Evolutionary conservation across 2,329 filamentous ascomycete species (phyloP).

Genomic region (Calonectria hongkongensis): DNA sequence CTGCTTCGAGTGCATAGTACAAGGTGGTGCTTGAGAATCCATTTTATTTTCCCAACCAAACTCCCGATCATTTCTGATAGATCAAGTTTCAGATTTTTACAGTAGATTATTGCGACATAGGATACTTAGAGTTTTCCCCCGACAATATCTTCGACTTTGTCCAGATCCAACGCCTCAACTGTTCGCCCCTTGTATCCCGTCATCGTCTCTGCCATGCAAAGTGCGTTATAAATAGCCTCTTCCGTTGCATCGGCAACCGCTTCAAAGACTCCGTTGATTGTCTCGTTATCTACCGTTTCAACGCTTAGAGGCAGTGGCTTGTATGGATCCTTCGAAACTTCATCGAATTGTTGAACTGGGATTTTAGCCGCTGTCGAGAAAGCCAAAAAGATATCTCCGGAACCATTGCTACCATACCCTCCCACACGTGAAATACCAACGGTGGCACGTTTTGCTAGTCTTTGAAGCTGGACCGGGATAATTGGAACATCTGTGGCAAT

Average conservation of each 20-base stretch:
- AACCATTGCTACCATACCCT: conserved; percentile 76
- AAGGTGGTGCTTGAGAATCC: not conserved
- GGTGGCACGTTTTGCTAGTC: conserved; percentile 76
- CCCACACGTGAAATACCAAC: conserved; percentile 78
- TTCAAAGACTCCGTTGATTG: conserved; percentile 71
- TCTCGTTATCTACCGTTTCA: conserved; percentile 70
- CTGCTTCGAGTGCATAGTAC: not conserved
- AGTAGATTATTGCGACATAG: too few species aligned
- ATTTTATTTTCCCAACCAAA: too few species aligned
- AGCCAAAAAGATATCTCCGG: conserved; percentile 81
- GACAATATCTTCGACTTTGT: conserved; percentile 68
- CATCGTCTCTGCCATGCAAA: conserved; percentile 77
- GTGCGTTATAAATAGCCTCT: conserved; percentile 79
- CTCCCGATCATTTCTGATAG: too few species aligned
- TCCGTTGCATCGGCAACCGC: conserved; percentile 65
- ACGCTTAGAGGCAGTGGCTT: conserved; percentile 53
- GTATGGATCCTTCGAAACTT: conserved; percentile 61
- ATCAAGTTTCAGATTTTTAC: too few species aligned
- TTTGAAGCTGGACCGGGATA: conserved; percentile 59
- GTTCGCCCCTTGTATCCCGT: conserved; percentile 60
- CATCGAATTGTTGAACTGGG: conserved; percentile 56
- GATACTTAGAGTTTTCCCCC: conserved; percentile 45
- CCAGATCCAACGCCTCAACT: conserved; percentile 70
- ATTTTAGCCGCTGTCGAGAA: conserved; percentile 77
- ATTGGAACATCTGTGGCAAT: conserved; percentile 60